phyloP scores from a whole-genome alignment of 257 asterid species.

The Capsicum baccatum region DNA sequence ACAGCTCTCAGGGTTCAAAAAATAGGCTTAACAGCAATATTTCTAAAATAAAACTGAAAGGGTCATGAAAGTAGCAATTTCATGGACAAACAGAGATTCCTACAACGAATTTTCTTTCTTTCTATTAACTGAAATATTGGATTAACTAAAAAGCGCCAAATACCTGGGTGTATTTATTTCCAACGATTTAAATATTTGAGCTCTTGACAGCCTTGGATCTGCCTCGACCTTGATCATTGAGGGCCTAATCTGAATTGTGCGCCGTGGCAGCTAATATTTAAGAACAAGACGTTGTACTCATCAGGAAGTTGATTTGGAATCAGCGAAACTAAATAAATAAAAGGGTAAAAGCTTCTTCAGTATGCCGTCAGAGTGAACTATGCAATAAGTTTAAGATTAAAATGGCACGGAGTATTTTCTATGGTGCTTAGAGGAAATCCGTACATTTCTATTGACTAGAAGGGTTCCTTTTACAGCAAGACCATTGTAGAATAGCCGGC shows the following conservation, averaged over 20 bases:
- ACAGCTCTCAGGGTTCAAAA: no score
- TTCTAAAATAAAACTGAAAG: background rate
- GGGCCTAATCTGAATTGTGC: constrained; percentile 76
- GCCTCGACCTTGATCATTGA: constrained; percentile 84
- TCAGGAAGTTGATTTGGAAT: constrained; percentile 25
- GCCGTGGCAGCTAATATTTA: constrained; percentile 55
- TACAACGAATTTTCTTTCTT: background rate
- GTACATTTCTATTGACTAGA: constrained; percentile 73
- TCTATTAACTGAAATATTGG: background rate
- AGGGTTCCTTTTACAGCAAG: constrained; percentile 90
- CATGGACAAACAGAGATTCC: background rate
- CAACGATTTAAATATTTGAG: constrained; percentile 58
- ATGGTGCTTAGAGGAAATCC: background rate
- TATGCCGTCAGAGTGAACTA: background rate
- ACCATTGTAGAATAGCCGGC: constrained; percentile 78
- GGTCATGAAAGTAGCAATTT: background rate
- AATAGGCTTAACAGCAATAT: background rate
- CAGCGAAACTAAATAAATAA: constrained; percentile 15
- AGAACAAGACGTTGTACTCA: background rate
- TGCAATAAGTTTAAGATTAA: background rate
- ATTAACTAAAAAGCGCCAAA: constrained; percentile 25
- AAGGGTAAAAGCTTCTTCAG: background rate
- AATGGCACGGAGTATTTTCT: background rate
- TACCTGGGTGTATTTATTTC: constrained; percentile 76
- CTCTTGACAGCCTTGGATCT: constrained; percentile 40